Percentiles rank a stretch among this genome's conserved stretches.
phyloP scores from a whole-genome alignment of 257 asterid species.

The Primulina eburnea region DNA sequence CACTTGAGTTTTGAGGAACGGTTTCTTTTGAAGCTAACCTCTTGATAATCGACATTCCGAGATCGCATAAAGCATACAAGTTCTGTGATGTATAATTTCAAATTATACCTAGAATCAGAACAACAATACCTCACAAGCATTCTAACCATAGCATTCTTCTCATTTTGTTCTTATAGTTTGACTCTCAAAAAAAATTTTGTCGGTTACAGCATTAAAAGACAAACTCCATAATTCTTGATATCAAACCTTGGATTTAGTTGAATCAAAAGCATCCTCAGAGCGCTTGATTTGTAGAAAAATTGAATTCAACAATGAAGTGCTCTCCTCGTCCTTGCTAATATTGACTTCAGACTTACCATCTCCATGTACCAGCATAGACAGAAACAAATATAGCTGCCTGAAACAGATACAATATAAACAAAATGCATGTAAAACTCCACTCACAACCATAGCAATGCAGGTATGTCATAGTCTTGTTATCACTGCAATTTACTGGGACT shows the following conservation, averaged over 20 bases:
- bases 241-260: constrained; percentile 77
- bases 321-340: constrained; percentile 68
- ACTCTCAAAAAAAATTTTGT: neutral
- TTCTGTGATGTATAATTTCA: constrained; percentile 52
- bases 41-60: constrained; percentile 69
- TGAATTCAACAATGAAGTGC: constrained; percentile 49
- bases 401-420: constrained; percentile 27
- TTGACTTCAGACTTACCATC: constrained; percentile 63
- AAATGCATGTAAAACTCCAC: constrained; percentile 12
- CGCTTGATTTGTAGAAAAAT: constrained; percentile 64
- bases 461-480: constrained; percentile 9
- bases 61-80: constrained; percentile 72
- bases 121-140: constrained; percentile 15
- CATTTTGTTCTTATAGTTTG: neutral
- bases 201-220: constrained; percentile 16
- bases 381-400: constrained; percentile 80
- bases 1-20: constrained; percentile 52
- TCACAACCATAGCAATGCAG: constrained; percentile 14
- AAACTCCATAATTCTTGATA: constrained; percentile 14
- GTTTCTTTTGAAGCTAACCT: constrained; percentile 56
- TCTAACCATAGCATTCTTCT: constrained; percentile 15
- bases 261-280: constrained; percentile 72
- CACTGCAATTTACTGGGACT: constrained; percentile 11
- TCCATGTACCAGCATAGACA: constrained; percentile 84
- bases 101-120: constrained; percentile 14